Evolutionary conservation across 208 protist genomes (phyloP), one percentile per base, ranked within the genome.

Genomic region (Trypanosoma cruzi): DNA sequence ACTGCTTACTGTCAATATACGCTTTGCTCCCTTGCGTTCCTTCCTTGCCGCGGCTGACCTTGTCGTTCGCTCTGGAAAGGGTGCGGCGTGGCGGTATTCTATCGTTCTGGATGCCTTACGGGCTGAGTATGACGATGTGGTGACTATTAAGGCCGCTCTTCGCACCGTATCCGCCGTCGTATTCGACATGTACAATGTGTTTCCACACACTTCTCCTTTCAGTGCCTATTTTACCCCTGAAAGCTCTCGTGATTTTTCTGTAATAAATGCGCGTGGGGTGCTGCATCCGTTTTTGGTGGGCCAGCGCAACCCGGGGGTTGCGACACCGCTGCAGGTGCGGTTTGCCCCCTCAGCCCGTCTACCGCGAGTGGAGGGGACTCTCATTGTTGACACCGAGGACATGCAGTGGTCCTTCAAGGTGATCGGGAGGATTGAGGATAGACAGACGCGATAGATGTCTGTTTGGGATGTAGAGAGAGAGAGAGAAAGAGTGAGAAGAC

Each of bases 341-440:
- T 91, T 91, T 61, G 54, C 70, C 31, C 86, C 88, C 4, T 82
- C 88, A 4, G 76, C 84, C 20, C 84, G 89, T 32, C 80, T 90
- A 31, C 82, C 89, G 55, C 80, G 87, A 64, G 79, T 87, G 56
- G 89, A 95, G 71, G 89, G 93, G 5, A 81, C 82, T 29, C 82
- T 97, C 14, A 80, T 94, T 64, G 81, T 97, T 37, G 91, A 96
- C 75, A 96, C 93, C 16, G 91, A 97, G 22, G 88, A 96, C 36
- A 97, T 97, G 91, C 90, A 96, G 75, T 97, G 93, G 93, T 84
- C 85, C 10, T 97, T 94, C 70, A 81, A 80, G 37, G 90, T 97
- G 0, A 69, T 92, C 7, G 93, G 82, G 14, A 88, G 84, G 66
- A 63, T 90, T 16, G 78, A 79, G 11, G 63, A 79, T 24, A 44